phyloP scores from a whole-genome alignment of 768 basidiomycete species.

The Agaricus subrufescens region DNA sequence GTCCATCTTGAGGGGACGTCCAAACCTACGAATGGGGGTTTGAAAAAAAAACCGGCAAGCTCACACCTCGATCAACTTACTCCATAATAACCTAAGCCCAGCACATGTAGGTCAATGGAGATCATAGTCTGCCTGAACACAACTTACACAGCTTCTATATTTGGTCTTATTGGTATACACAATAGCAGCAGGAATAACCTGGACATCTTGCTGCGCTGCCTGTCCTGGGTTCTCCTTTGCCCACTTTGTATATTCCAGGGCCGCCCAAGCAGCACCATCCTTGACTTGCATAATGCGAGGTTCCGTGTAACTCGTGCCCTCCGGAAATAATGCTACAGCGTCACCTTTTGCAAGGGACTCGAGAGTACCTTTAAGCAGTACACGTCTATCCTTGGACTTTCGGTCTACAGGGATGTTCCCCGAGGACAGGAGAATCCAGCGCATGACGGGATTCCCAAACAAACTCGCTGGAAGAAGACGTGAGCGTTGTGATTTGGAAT shows the following conservation, averaged over 20 bases:
- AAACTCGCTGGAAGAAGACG: constrained; percentile 50
- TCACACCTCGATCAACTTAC: constrained; percentile 34
- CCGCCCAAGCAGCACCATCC: constrained; percentile 94
- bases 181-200: constrained; percentile 80
- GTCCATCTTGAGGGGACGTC: constrained; percentile 72
- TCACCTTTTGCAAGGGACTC: constrained; percentile 76
- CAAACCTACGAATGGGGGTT: constrained; percentile 51
- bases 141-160: constrained; percentile 82
- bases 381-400: constrained; percentile 87
- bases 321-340: constrained; percentile 91
- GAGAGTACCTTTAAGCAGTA: constrained; percentile 85
- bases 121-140: constrained; percentile 11
- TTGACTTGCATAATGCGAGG: constrained; percentile 90
- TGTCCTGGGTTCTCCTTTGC: constrained; percentile 49
- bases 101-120: background rate
- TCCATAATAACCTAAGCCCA: constrained; percentile 61
- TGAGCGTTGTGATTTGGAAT: background rate
- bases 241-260: constrained; percentile 89
- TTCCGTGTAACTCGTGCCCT: constrained; percentile 91
- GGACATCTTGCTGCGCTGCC: constrained; percentile 41
- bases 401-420: constrained; percentile 99
- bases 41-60: background rate
- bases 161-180: constrained; percentile 96
- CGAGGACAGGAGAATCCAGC: constrained; percentile 75
- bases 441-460: constrained; percentile 73